Conservation (phyloP, 768 basidiomycete genomes). For the Boletus barrowsii region DNA sequence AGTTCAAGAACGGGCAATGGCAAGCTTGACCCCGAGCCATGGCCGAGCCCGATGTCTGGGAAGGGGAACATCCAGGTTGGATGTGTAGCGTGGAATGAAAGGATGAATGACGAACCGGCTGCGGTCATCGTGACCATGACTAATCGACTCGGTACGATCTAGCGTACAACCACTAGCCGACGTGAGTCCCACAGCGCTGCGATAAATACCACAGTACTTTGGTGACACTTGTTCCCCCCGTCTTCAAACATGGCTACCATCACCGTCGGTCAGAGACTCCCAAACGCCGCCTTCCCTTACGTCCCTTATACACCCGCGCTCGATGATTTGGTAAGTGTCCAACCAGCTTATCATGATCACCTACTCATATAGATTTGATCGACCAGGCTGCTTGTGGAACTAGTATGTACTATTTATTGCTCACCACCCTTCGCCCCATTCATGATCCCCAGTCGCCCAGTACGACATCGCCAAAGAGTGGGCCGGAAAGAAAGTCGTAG, state of each 20-base stretch:
- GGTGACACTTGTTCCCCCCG: too few relatives aligned
- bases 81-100: background rate
- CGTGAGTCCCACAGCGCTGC: background rate
- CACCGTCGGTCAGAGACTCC: conserved; percentile 52
- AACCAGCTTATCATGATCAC: conserved; percentile 4
- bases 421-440: background rate
- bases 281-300: conserved; percentile 44
- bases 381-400: conserved; percentile 58
- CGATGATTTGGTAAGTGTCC: conserved; percentile 50
- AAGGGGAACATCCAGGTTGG: conserved; percentile 1
- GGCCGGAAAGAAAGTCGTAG: conserved; percentile 80
- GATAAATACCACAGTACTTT: background rate
- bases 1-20: conserved; percentile 55
- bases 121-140: background rate
- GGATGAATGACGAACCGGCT: background rate
- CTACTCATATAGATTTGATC: background rate
- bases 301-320: conserved; percentile 62
- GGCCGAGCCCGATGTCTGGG: conserved; percentile 25
- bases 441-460: conserved; percentile 40
- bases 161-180: too few relatives aligned
- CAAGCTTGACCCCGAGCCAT: conserved; percentile 60
- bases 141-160: background rate
- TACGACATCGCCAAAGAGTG: conserved; percentile 56
- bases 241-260: conserved; percentile 28
- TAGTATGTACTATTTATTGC: conserved; percentile 43